Evolutionary conservation across 345 rosid species (phyloP).

Genomic region (Gossypium stocksii): DNA sequence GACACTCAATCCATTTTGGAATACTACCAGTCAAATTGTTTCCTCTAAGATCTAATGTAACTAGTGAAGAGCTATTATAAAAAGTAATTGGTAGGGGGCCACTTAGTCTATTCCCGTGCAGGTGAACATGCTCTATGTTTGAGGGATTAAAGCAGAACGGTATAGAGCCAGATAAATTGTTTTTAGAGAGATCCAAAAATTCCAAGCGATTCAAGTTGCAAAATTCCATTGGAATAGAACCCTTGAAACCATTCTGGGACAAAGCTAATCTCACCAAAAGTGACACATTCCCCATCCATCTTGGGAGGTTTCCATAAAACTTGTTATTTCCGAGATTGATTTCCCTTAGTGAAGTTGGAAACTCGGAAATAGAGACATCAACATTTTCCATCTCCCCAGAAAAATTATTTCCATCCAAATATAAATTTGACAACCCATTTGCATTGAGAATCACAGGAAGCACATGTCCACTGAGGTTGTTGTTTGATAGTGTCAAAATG

Average conservation of each 20-base stretch:
- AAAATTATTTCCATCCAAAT: conserved; percentile 14
- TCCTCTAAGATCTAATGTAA: conserved; percentile 11
- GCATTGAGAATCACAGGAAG: background rate
- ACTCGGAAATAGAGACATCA: background rate
- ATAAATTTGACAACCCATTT: background rate
- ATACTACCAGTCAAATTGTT: conserved; percentile 14
- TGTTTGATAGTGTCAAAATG: background rate
- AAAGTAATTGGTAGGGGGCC: background rate
- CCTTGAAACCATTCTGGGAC: conserved; percentile 11
- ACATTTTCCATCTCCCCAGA: background rate
- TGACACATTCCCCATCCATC: background rate
- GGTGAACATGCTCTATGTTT: background rate
- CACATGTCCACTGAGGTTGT: conserved; percentile 22
- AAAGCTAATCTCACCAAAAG: background rate
- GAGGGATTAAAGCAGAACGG: background rate
- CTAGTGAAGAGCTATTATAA: background rate
- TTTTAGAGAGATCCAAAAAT: conserved; percentile 18
- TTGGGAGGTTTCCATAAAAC: conserved; percentile 18
- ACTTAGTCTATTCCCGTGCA: background rate
- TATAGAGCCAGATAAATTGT: background rate
- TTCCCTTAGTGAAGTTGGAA: background rate
- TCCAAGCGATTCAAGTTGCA: accelerated
- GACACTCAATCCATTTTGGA: conserved; percentile 10
- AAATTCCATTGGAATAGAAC: conserved; percentile 5
- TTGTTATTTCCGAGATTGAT: conserved; percentile 21